A percentile compares a stretch with the other conserved stretches of the same genome.
Evolutionary conservation across 352 stramenopile genomes (phyloP).

Genomic region (Detonula confervacea): DNA sequence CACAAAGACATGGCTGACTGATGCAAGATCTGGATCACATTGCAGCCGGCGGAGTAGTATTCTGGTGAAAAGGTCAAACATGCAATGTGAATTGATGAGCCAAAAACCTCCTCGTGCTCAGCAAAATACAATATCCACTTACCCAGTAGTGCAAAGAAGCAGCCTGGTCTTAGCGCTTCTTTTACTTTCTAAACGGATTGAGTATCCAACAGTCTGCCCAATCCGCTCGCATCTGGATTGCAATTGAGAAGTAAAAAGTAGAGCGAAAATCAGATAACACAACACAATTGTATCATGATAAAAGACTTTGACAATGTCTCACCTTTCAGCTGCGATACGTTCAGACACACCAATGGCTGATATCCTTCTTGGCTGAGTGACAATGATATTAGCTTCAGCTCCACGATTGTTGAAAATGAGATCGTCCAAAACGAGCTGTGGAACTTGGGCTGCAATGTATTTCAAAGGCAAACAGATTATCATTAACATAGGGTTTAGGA

Average conservation of each 20-base stretch:
- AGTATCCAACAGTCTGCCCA: conserved; percentile 91
- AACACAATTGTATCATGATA: too few relatives aligned
- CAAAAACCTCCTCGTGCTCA: neutral
- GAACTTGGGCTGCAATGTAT: conserved; percentile 45
- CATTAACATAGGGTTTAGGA: conserved; percentile 2
- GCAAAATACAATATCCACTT: conserved; percentile 8
- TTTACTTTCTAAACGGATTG: conserved; percentile 92
- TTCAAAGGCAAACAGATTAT: neutral
- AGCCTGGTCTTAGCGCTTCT: conserved; percentile 89
- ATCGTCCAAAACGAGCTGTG: conserved; percentile 63
- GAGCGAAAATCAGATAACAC: too few relatives aligned
- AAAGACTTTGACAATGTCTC: too few relatives aligned
- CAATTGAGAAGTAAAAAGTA: neutral
- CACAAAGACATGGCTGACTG: conserved; percentile 93
- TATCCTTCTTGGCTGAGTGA: conserved; percentile 65
- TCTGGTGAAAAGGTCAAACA: too few relatives aligned
- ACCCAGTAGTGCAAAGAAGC: conserved; percentile 94
- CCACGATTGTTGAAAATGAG: conserved; percentile 53
- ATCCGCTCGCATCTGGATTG: conserved; percentile 68
- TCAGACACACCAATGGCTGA: conserved; percentile 60
- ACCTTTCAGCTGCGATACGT: conserved; percentile 55
- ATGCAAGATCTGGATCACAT: conserved; percentile 84
- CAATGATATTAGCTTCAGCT: conserved; percentile 64
- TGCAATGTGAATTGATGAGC: neutral
- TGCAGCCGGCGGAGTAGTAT: conserved; percentile 90